Base-by-base conservation (phyloP, 306 rosid genomes). In the Medicago ruthenica region DNA sequence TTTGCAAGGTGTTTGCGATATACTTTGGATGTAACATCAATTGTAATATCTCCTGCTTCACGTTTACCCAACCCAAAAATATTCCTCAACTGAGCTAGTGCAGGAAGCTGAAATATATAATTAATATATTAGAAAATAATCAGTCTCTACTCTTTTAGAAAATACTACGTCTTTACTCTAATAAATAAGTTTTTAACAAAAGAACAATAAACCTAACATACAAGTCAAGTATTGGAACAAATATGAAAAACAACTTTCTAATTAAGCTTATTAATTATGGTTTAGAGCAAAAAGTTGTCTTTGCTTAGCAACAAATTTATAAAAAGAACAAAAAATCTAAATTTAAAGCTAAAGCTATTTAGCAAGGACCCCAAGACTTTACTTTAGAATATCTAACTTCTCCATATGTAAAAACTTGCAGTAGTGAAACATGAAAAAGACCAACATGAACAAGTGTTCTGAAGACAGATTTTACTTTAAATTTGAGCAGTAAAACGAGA, bases 31-130 rank as follows among this genome's bases (percentile, higher is more conserved):
- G 97, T 90, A 73, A 89, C 84, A 72, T 92, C 99, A 55, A 89
- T 86, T 47, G 87, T 80, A 75, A 95, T 82, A 69, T 86, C 77
- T 80, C 90, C 98, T 76, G 98, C 88, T 84, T 95, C 97, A 18
- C 93, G 92, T 73, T 88, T 95, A 53, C 97, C 97, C 66, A 95
- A 73, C 64, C 98, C 98, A 88, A 95, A 90, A 84, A 92, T 90
- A 84, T 95, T 95, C 78, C 91, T 87, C 61, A 95, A 77, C 77
- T 95, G 99, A 86, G 84, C 89, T 78, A 95, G 79, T 4, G 89
- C 87, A 34, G 92, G 78, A 75, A 88, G 85, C 97, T 92, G 86
- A 80, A 82, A 77, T 17, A n/a, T 75, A 73, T 16, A 15, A 80
- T 24, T 64, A 13, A 76, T 37, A 18, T 20, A 47, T 64, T 40